A percentile compares a stretch with the other conserved stretches of the same genome.
phyloP scores from a whole-genome alignment of 257 asterid species.

The Fraxinus anomala region DNA sequence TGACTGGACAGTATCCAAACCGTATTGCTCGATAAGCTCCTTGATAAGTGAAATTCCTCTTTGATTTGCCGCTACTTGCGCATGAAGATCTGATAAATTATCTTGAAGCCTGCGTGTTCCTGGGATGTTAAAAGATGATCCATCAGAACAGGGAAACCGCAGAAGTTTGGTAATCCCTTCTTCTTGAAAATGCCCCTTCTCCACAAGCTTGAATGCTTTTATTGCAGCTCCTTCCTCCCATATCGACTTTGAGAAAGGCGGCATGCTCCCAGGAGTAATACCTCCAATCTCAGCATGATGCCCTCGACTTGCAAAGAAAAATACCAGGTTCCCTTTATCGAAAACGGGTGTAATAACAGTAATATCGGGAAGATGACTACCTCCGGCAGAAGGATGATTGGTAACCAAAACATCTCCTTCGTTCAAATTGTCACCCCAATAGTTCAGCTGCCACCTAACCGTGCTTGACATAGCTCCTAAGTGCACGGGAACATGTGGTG shows the following conservation, averaged over 20 bases:
- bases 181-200: constrained; percentile 80
- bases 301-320: constrained; percentile 95
- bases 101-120: constrained; percentile 96
- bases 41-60: constrained; percentile 88
- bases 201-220: constrained; percentile 92
- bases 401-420: constrained; percentile 96
- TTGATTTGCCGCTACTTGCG: constrained; percentile 97
- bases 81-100: constrained; percentile 89
- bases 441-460: constrained; percentile 82
- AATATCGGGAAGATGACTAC: constrained; percentile 96
- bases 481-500: constrained; percentile 98
- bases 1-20: constrained; percentile 81
- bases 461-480: constrained; percentile 99
- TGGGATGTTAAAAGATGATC: constrained; percentile 54
- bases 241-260: constrained; percentile 91
- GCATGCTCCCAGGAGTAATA: constrained; percentile 98
- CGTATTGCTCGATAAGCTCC: constrained; percentile 91
- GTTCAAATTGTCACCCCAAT: constrained; percentile 73
- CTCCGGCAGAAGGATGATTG: constrained; percentile 96
- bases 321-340: constrained; percentile 65
- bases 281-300: constrained; percentile 99
- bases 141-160: constrained; percentile 55
- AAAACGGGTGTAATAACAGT: constrained; percentile 93
- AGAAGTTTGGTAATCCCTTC: constrained; percentile 83
- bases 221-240: constrained; percentile 99